Conservation (phyloP, 1,284 basidiomycete genomes). For the Malassezia globosa region DNA sequence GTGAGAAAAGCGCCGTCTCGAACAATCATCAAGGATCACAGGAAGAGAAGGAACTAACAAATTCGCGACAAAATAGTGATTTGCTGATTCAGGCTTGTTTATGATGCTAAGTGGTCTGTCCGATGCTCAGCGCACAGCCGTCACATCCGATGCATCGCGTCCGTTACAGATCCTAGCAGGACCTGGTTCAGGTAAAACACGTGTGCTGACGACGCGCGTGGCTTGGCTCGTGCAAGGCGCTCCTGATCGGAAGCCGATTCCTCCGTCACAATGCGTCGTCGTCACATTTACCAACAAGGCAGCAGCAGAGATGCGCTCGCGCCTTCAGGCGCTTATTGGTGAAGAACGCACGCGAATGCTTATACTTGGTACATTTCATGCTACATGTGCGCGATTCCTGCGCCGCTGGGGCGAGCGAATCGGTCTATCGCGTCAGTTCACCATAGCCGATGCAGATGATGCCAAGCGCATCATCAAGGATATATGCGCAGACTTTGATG, state of each 20-base stretch:
- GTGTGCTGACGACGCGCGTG: constrained; percentile 38
- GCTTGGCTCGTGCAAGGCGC: constrained; percentile 34
- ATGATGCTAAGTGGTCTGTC: too few species aligned
- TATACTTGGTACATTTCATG: constrained; percentile 66
- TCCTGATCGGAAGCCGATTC: constrained; percentile 10
- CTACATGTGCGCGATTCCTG: constrained; percentile 62
- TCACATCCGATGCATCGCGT: constrained; percentile 25
- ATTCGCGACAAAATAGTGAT: too few species aligned
- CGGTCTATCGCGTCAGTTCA: constrained; percentile 63
- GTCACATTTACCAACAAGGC: constrained; percentile 62
- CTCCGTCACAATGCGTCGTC: constrained; percentile 35
- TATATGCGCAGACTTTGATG: constrained; percentile 56
- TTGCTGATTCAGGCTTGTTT: too few species aligned
- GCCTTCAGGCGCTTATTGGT: constrained; percentile 64
- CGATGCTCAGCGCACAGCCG: constrained; percentile 31
- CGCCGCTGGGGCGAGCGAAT: constrained; percentile 59
- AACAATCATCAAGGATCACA: too few species aligned
- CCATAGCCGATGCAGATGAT: constrained; percentile 70
- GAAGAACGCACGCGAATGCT: constrained; percentile 55
- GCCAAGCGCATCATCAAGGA: constrained; percentile 60
- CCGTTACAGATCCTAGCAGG: constrained; percentile 44
- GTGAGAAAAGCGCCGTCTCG: too few species aligned
- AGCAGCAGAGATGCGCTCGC: constrained; percentile 72
- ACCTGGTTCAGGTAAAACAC: constrained; percentile 44
- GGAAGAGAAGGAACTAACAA: too few species aligned